Evolutionary conservation across 441 rosid species (phyloP).

Genomic region (Pelargonium australe): DNA sequence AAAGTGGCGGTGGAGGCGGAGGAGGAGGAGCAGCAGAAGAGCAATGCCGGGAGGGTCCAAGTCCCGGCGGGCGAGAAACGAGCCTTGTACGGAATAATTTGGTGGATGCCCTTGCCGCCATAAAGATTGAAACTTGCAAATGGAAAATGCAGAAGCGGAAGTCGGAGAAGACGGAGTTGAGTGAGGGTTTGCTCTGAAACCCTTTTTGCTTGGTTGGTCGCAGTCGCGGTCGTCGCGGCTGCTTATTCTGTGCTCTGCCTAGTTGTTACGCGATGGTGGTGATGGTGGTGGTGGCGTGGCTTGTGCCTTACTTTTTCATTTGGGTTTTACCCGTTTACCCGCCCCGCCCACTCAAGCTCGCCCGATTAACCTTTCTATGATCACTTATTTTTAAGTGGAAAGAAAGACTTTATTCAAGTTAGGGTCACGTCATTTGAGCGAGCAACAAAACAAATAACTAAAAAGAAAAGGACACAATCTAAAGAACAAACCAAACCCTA

Average conservation of each 20-base stretch:
- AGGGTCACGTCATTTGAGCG: too few species aligned
- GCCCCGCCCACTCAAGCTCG: background rate
- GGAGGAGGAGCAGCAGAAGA: constrained; percentile 45
- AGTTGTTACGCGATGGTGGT: background rate
- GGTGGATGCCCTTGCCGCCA: constrained; percentile 51
- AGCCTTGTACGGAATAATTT: constrained; percentile 36
- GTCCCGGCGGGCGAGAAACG: constrained; percentile 25
- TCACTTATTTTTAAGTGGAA: too few species aligned
- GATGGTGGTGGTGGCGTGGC: constrained; percentile 1
- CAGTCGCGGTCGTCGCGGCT: constrained; percentile 2
- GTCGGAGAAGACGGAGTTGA: background rate
- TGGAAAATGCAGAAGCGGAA: background rate
- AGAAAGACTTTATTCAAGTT: too few species aligned
- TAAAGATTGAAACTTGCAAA: constrained; percentile 6
- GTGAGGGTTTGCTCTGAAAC: background rate
- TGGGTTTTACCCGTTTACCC: background rate
- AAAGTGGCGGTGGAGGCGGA: constrained; percentile 14
- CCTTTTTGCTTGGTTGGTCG: background rate
- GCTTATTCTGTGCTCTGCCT: background rate
- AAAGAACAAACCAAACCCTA: too few species aligned
- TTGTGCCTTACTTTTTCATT: background rate
- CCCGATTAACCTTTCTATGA: too few species aligned
- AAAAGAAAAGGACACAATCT: too few species aligned
- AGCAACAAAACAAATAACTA: too few species aligned
- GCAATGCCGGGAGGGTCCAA: constrained; percentile 40